Percentiles rank a stretch among this genome's conserved stretches.
phyloP scores from a whole-genome alignment of 768 basidiomycete species.

The Phlebiopsis gigantea region DNA sequence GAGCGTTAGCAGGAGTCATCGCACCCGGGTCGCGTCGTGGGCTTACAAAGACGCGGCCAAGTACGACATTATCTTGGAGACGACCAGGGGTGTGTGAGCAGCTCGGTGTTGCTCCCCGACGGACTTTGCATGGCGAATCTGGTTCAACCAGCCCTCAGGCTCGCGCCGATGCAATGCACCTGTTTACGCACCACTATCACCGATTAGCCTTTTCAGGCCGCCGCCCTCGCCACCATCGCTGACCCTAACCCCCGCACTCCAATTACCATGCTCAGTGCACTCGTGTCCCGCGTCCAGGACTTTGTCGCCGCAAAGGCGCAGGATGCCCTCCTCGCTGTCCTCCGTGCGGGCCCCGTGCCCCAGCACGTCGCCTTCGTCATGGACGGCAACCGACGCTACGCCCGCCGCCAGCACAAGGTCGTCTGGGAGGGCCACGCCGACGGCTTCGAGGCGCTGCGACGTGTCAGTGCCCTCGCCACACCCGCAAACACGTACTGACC shows the following conservation, averaged over 20 bases:
- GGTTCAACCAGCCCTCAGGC: too few relatives aligned
- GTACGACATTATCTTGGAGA: too few relatives aligned
- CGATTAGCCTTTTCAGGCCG: background rate
- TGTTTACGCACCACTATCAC: background rate
- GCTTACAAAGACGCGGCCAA: too few relatives aligned
- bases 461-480: conserved; percentile 44
- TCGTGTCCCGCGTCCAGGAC: conserved; percentile 11
- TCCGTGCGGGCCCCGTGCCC: conserved; percentile 83
- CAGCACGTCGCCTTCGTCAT: conserved; percentile 91
- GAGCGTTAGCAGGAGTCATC: too few relatives aligned
- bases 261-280: background rate
- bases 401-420: conserved; percentile 59
- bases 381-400: conserved; percentile 95
- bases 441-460: conserved; percentile 74
- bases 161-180: too few relatives aligned
- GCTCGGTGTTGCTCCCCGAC: too few relatives aligned
- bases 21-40: too few relatives aligned
- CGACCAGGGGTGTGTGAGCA: too few relatives aligned
- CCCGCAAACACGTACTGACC: background rate
- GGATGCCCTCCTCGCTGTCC: conserved; percentile 53
- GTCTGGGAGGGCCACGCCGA: conserved; percentile 77
- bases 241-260: background rate
- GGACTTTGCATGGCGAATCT: too few relatives aligned
- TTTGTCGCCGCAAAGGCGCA: conserved; percentile 24
- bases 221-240: background rate